These are phyloP conservation scores for Onygena corvina DNA, from an alignment of 2,329 filamentous ascomycete genomes.

Conservation along the genomic window DNA sequence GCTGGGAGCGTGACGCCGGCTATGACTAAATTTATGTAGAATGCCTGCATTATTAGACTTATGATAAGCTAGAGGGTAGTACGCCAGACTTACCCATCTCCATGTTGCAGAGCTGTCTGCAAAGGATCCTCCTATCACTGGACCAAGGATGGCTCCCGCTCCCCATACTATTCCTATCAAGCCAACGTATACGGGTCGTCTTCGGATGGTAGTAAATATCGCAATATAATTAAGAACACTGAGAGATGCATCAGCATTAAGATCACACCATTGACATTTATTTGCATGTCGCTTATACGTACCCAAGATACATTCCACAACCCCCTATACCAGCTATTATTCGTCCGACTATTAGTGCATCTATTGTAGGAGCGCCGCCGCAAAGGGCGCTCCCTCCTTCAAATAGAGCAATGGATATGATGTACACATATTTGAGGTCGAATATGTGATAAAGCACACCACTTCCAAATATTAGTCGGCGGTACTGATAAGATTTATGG, in stretches of 20 bases:
- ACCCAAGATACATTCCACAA: slow-evolving; percentile 25
- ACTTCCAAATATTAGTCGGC: slow-evolving; percentile 8
- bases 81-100: slow-evolving; percentile 24
- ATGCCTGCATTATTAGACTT: slow-evolving; percentile 15
- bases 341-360: slow-evolving; percentile 36
- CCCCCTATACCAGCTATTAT: slow-evolving; percentile 27
- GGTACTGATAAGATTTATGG: too few relatives aligned
- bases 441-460: slow-evolving; percentile 35
- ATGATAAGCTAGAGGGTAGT: not conserved
- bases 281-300: not conserved
- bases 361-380: slow-evolving; percentile 35
- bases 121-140: slow-evolving; percentile 30
- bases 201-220: slow-evolving; percentile 16
- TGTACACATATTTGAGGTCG: slow-evolving; percentile 35
- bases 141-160: slow-evolving; percentile 28
- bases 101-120: slow-evolving; percentile 21
- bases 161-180: slow-evolving; percentile 29
- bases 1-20: slow-evolving; percentile 11
- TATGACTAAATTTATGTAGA: slow-evolving; percentile 44
- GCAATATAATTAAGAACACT: slow-evolving; percentile 20
- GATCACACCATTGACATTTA: too few relatives aligned
- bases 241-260: not conserved
- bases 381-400: slow-evolving; percentile 29
- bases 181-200: slow-evolving; percentile 25
- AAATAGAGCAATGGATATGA: slow-evolving; percentile 23